Percentiles rank a stretch among this genome's conserved stretches.
phyloP scores from a whole-genome alignment of 1,284 basidiomycete genomes.

The Sporisorium graminicola region DNA sequence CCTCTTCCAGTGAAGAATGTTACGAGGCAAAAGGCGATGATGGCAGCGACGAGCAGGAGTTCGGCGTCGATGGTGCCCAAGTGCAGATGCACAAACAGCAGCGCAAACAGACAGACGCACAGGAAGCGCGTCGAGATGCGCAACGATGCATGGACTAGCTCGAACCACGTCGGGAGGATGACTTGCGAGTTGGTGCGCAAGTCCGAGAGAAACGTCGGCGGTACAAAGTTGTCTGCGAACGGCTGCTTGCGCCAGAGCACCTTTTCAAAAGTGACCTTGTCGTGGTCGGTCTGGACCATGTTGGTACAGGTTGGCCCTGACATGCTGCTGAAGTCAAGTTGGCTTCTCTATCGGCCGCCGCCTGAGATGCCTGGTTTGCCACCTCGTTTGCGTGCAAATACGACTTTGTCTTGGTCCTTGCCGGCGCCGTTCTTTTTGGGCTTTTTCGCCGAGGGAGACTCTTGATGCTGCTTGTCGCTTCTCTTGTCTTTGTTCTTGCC shows the following conservation, averaged over 20 bases:
- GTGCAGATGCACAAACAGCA: constrained; percentile 57
- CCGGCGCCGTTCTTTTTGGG: constrained; percentile 4
- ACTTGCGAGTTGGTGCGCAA: constrained; percentile 70
- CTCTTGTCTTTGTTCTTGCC: constrained; percentile 7
- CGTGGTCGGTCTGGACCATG: not conserved
- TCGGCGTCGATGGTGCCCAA: constrained; percentile 23
- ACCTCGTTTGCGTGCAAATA: constrained; percentile 40
- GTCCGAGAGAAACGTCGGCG: constrained; percentile 81
- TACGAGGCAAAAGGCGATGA: not conserved
- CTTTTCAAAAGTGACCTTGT: constrained; percentile 77
- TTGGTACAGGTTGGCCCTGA: not conserved
- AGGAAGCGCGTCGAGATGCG: constrained; percentile 53
- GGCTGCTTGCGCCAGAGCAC: constrained; percentile 85
- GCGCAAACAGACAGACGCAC: constrained; percentile 45
- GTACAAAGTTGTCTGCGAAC: constrained; percentile 88
- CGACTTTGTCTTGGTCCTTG: constrained; percentile 44
- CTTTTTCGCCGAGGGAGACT: constrained; percentile 9
- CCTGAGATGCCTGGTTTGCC: constrained; percentile 40
- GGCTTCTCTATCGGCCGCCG: constrained; percentile 16
- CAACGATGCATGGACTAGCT: constrained; percentile 76
- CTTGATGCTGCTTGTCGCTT: not conserved
- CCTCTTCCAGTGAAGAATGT: not conserved
- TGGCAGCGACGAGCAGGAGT: constrained; percentile 4
- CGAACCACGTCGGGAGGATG: constrained; percentile 75
- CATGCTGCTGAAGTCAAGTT: too few relatives aligned